These are phyloP conservation scores for Eimeria tenella DNA, from an alignment of 169 alveolate species.

Conservation along the genomic window DNA sequence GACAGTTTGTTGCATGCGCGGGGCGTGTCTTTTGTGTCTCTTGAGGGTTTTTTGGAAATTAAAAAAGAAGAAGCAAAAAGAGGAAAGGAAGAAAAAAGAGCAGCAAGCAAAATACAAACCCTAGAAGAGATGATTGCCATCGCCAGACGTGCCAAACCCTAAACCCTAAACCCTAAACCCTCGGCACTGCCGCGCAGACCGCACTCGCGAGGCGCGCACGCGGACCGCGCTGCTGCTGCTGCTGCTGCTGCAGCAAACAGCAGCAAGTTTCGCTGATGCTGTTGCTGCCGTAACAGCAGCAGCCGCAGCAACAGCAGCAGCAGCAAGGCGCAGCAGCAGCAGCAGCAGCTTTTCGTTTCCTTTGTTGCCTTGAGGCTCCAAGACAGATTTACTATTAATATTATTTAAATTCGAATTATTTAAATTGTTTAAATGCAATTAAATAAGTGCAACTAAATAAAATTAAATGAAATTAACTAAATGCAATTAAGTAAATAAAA, in stretches of 20 bases:
- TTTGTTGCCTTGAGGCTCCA: neutral
- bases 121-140: slow-evolving; percentile 73
- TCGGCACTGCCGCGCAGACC: neutral
- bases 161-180: slow-evolving; percentile 7
- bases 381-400: too few relatives aligned
- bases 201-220: too few relatives aligned
- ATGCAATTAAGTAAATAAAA: too few relatives aligned
- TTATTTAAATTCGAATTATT: too few relatives aligned
- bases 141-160: neutral
- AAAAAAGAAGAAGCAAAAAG: neutral
- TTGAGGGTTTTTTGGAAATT: slow-evolving; percentile 2
- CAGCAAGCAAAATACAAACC: slow-evolving; percentile 34
- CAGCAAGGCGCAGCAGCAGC: neutral
- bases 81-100: slow-evolving; percentile 12
- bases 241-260: neutral
- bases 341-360: neutral
- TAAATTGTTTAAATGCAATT: too few relatives aligned
- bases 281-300: neutral
- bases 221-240: neutral
- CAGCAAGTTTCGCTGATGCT: neutral
- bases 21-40: neutral
- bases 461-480: too few relatives aligned
- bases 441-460: too few relatives aligned
- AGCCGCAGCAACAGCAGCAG: neutral
- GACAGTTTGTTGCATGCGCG: neutral